These are phyloP conservation scores for Closterium sp. DNA, from an alignment of 139 green algal genomes.

Conservation along the genomic window DNA sequence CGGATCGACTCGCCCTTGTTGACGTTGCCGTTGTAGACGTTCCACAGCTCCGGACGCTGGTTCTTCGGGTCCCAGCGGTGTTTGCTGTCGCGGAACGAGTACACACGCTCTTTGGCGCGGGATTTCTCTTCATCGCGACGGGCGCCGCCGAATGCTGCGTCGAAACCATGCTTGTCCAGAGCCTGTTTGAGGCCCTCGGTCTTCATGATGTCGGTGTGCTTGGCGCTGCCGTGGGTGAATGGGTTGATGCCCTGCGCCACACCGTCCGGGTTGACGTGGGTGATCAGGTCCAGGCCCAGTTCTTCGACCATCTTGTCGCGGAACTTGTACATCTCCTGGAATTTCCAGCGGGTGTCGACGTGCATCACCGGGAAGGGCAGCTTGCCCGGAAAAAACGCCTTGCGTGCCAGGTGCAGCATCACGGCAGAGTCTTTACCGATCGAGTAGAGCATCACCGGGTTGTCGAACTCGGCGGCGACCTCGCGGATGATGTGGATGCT, in stretches of 20 bases:
- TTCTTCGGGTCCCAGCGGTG: background rate
- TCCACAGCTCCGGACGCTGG: constrained; percentile 2
- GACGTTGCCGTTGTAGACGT: background rate
- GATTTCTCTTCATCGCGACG: constrained; percentile 1
- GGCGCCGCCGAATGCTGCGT: background rate
- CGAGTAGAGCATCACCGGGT: background rate
- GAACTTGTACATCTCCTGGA: background rate
- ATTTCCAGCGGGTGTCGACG: background rate
- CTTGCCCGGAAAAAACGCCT: background rate
- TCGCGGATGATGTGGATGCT: background rate
- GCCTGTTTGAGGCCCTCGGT: background rate
- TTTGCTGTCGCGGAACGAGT: background rate
- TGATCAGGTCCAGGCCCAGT: background rate
- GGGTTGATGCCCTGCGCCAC: no score
- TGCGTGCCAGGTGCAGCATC: background rate
- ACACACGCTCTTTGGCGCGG: background rate
- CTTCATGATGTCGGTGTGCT: background rate
- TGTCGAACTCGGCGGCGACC: background rate
- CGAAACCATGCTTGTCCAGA: no score
- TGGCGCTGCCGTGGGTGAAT: no score
- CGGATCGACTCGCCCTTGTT: background rate
- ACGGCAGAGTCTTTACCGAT: background rate
- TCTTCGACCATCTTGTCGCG: background rate
- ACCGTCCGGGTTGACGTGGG: background rate
- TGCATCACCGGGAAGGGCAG: background rate